Evolutionary conservation across 169 alveolate species (phyloP), one percentile per base, ranked within the genome.

Genomic region (Eimeria tenella): DNA sequence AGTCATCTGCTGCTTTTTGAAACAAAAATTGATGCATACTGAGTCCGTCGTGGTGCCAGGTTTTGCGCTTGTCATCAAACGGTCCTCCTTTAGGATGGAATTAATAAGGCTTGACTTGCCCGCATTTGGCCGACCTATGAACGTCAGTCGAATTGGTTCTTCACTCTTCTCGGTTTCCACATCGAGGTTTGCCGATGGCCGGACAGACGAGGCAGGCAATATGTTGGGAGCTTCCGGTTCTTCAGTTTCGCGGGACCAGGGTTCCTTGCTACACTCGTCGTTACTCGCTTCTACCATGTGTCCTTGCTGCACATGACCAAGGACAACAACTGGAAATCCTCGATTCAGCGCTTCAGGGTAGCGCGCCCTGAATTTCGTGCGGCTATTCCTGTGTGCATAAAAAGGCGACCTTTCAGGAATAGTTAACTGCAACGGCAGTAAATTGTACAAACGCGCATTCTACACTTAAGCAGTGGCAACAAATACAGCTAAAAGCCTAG

Each of bases 11-110:
- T 97, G 95, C 55, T 97, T 97, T 55, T 94, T 86, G 77, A 93
- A 96, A 19, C 90, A 86, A 96, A 97, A 97, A 52, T 91, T 74
- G 25, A 96, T 83, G 53, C 74, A 94, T 50, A 96, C 92, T 1
- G 98, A 74, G 90, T 97, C 98, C 21, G 97, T 92, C 0, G 98
- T 97, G 50, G 98, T 96, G n/a, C 97, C 97, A 3, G 97, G 96
- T 49, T 93, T 77, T n/a, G 96, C 96, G 94, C 95, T 95, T 8
- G 96, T 97, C 19, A 95, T 94, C 52, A 96, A 95, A 21, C 96
- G 94, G 73, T 97, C 95, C 77, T 96, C 96, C 71, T 95, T 73
- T 23, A 97, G 94, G 15, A 97, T 93, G 17, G 97, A 94, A 79
- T 97, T 97, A 70, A 96, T 95, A 10, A 97, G 94, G 17, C 98